Conservation (phyloP, 2,329 filamentous ascomycete species). For the Bipolaris bicolor region DNA sequence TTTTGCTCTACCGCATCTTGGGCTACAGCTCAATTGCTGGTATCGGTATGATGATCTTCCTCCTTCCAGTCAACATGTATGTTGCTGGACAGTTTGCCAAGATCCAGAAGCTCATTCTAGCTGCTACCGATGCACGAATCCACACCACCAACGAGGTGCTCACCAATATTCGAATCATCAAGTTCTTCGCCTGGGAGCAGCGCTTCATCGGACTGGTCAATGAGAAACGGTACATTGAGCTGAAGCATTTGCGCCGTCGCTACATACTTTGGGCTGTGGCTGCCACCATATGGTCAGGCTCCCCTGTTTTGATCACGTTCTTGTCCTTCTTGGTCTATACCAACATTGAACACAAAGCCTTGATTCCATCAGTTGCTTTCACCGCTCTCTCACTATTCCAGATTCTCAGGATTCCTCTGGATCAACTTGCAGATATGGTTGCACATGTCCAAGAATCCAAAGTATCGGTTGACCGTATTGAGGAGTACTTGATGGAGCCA, state of each 20-base stretch:
- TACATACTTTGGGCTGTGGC: conserved; percentile 92
- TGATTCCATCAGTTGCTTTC: conserved; percentile 93
- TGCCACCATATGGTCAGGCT: conserved; percentile 95
- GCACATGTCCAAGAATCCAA: conserved; percentile 97
- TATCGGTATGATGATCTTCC: conserved; percentile 84
- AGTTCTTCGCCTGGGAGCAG: conserved; percentile 98
- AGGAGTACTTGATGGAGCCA: conserved; percentile 89
- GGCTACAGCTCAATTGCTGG: conserved; percentile 93
- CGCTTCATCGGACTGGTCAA: conserved; percentile 86
- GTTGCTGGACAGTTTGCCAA: conserved; percentile 85
- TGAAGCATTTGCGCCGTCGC: conserved; percentile 77
- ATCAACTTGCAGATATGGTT: conserved; percentile 98
- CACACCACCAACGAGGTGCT: conserved; percentile 96
- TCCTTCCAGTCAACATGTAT: conserved; percentile 87
- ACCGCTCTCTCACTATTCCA: conserved; percentile 96
- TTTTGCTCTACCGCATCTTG: conserved; percentile 86
- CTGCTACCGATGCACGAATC: conserved; percentile 93
- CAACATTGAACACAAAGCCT: conserved; percentile 81
- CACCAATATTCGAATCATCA: conserved; percentile 98
- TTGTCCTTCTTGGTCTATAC: conserved; percentile 96
- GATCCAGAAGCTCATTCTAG: conserved; percentile 89
- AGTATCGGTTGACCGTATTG: conserved; percentile 94
- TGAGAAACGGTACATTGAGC: conserved; percentile 81
- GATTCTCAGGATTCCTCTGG: conserved; percentile 87
- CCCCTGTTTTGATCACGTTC: conserved; percentile 93